Percentiles rank a stretch among this genome's conserved stretches.
These are phyloP conservation scores for Candida coleopterorum DNA, from an alignment of 805 yeast species.

Conservation along the genomic window DNA sequence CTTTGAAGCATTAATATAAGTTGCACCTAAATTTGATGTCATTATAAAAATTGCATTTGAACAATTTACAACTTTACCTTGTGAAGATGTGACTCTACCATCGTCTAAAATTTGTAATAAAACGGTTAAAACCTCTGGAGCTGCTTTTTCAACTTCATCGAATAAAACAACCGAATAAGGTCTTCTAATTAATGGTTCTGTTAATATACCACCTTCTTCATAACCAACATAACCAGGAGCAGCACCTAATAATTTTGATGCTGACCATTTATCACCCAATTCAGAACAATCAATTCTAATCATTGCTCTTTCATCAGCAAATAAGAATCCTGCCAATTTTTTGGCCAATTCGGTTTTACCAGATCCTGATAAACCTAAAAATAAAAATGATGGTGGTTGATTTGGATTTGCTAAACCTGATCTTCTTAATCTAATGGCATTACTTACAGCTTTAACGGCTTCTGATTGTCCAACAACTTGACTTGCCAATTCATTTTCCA, in stretches of 20 bases:
- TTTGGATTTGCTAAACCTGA: slow-evolving; percentile 95
- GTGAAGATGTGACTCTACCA: slow-evolving; percentile 92
- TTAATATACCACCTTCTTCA: slow-evolving; percentile 95
- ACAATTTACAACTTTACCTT: slow-evolving; percentile 90
- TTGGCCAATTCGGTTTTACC: slow-evolving; percentile 98
- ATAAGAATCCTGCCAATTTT: slow-evolving; percentile 92
- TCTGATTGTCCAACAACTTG: slow-evolving; percentile 94
- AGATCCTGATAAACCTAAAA: slow-evolving; percentile 93
- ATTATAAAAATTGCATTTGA: slow-evolving; percentile 88
- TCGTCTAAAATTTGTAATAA: slow-evolving; percentile 91
- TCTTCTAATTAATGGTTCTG: slow-evolving; percentile 83
- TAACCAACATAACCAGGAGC: slow-evolving; percentile 95
- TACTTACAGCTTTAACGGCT: slow-evolving; percentile 94
- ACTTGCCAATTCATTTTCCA: slow-evolving; percentile 81
- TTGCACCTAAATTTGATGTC: slow-evolving; percentile 98
- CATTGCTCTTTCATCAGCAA: slow-evolving; percentile 95
- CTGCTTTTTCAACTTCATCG: slow-evolving; percentile 98
- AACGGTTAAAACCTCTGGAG: slow-evolving; percentile 93
- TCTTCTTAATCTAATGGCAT: slow-evolving; percentile 87
- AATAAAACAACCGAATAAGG: slow-evolving; percentile 96
- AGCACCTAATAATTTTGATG: slow-evolving; percentile 91
- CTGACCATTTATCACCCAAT: slow-evolving; percentile 90
- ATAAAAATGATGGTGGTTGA: slow-evolving; percentile 93
- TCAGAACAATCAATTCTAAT: slow-evolving; percentile 98
- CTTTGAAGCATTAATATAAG: slow-evolving; percentile 66